Evolutionary conservation across 2,329 filamentous ascomycete species (phyloP), one percentile per base, ranked within the genome.

Genomic region (Elsinoe arachidis): DNA sequence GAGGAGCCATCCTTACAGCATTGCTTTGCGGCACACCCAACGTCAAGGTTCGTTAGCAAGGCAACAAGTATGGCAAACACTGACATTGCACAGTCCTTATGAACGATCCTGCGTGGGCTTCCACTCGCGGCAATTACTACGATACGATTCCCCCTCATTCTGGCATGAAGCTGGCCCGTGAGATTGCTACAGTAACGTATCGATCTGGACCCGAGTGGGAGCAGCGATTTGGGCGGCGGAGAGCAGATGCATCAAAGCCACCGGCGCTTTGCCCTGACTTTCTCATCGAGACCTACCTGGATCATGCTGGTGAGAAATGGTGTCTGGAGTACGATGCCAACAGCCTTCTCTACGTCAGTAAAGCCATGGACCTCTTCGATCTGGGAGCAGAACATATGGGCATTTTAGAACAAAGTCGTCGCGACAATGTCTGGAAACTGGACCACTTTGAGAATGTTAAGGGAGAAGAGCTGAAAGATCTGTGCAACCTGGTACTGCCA

Each of bases 361-460:
- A 99, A 74, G 93, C 93, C 4, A 99, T 99, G 93, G 93, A 99
- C 68, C 78, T 99, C 11, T 99, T 99, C 70, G 93, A 99, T 66
- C 80, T 99, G 0, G 90, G 93, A 21, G 76, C 77, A 49, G 79
- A 82, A 39, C 84, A 86, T 67, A 88, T 91, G 68, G 71, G 75
- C 2, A 82, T 80, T 17, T 83, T 87, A 1, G 76, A 76, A 17
- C 67, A 76, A 33, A 80, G 90, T 26, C 78, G 91, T 14, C 76
- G 79, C 12, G 77, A 82, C 56, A 83, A 86, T 49, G 74, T 80
- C 60, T 72, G 75, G 44, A 80, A 80, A 52, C 73, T 91, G 1
- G 76, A 80, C 19, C 74, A 77, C 11, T 71, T 70, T 38, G 56
- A 67, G 15, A 68, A 43, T 10, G 51, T 35, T 10, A 57, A 1